Conservation (phyloP, 1,139 yeast species). For the Pichia kudriavzevii region DNA sequence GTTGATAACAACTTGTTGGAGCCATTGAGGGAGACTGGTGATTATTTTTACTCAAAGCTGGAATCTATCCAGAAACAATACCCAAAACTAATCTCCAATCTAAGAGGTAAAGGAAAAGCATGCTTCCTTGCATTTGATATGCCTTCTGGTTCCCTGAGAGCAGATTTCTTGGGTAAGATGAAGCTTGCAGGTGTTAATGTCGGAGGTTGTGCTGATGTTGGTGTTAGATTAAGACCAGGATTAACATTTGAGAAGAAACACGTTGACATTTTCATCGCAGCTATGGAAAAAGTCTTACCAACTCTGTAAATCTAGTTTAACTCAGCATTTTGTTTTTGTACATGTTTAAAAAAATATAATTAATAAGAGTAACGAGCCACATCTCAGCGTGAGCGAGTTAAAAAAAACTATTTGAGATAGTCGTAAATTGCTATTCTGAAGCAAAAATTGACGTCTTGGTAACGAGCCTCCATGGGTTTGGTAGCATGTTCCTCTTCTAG, state of each 20-base stretch:
- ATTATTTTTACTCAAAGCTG: conserved; percentile 49
- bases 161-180: conserved; percentile 49
- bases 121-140: conserved; percentile 77
- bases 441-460: too few relatives aligned
- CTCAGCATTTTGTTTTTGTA: neutral
- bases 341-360: too few relatives aligned
- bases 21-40: conserved; percentile 54
- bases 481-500: too few relatives aligned
- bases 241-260: conserved; percentile 69
- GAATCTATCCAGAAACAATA: conserved; percentile 42
- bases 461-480: too few relatives aligned
- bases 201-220: conserved; percentile 73
- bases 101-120: conserved; percentile 70
- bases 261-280: conserved; percentile 55
- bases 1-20: conserved; percentile 50
- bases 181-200: conserved; percentile 60
- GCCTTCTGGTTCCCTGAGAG: conserved; percentile 46
- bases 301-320: conserved; percentile 15
- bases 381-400: too few relatives aligned
- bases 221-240: conserved; percentile 73
- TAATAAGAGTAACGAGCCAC: too few relatives aligned
- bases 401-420: too few relatives aligned
- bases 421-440: too few relatives aligned
- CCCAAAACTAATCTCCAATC: conserved; percentile 44
- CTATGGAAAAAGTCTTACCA: conserved; percentile 40